Evolutionary conservation across 2,329 filamentous ascomycete genomes (phyloP).

Genomic region (Harringtonia lauricola): DNA sequence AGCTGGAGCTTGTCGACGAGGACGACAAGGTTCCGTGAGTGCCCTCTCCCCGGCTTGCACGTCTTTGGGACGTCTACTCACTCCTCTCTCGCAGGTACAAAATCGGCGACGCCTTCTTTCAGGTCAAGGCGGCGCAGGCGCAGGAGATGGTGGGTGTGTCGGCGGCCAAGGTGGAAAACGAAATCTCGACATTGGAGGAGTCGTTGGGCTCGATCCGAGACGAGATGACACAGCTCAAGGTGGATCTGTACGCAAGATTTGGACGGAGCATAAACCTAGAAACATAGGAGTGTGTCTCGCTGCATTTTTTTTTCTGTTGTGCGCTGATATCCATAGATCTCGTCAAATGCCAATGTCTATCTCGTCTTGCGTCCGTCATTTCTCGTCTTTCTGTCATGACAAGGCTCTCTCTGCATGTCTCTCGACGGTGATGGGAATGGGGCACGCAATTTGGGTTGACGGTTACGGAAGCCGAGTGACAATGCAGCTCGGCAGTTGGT

Average conservation of each 20-base stretch:
- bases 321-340: too few relatives aligned
- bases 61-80: not conserved
- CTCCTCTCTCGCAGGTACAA: constrained; percentile 60
- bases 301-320: too few relatives aligned
- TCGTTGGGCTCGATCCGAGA: constrained; percentile 64
- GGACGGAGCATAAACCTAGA: constrained; percentile 96
- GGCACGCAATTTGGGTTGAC: too few relatives aligned
- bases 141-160: constrained; percentile 71
- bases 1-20: constrained; percentile 64
- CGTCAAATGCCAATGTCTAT: too few relatives aligned
- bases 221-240: constrained; percentile 84
- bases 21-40: constrained; percentile 84
- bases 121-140: constrained; percentile 71
- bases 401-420: too few relatives aligned
- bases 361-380: too few relatives aligned
- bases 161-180: constrained; percentile 62
- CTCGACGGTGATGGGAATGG: too few relatives aligned
- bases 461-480: too few relatives aligned
- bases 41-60: not conserved
- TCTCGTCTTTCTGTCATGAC: too few relatives aligned
- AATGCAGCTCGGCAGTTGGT: too few relatives aligned
- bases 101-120: constrained; percentile 92
- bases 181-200: constrained; percentile 66
- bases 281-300: constrained; percentile 38
- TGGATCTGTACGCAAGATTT: constrained; percentile 87